Conservation (phyloP, 2,329 filamentous ascomycete species). For the Sporothrix curviconia region DNA sequence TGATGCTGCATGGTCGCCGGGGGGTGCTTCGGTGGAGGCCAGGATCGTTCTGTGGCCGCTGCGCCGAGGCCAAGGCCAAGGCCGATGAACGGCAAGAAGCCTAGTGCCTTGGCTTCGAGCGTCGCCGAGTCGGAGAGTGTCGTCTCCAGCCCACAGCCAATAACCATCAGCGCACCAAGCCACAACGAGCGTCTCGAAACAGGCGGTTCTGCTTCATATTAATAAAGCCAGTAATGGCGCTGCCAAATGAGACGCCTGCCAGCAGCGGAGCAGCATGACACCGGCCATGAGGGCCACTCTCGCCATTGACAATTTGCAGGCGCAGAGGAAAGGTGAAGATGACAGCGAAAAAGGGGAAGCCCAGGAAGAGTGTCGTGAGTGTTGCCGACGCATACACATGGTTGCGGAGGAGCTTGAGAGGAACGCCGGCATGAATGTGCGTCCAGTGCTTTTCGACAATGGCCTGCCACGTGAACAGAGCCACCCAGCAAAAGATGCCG, state of each 20-base stretch:
- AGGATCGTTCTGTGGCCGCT: conserved; percentile 42
- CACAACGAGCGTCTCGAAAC: conserved; percentile 36
- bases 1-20: conserved; percentile 37
- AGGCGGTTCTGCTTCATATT: conserved; percentile 37
- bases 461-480: conserved; percentile 36
- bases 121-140: conserved; percentile 30
- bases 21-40: conserved; percentile 35
- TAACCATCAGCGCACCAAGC: conserved; percentile 37
- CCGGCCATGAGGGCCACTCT: conserved; percentile 41
- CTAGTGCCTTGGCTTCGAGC: conserved; percentile 40
- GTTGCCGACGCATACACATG: conserved; percentile 37
- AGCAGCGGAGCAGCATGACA: conserved; percentile 48
- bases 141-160: conserved; percentile 43
- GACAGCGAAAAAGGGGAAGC: conserved; percentile 44
- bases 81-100: conserved; percentile 45
- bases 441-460: conserved; percentile 27
- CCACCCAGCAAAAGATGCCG: conserved; percentile 31
- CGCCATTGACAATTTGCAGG: conserved; percentile 42
- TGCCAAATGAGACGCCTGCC: conserved; percentile 41
- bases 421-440: conserved; percentile 34
- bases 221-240: conserved; percentile 34
- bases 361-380: conserved; percentile 41
- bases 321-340: conserved; percentile 45
- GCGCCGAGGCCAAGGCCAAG: conserved; percentile 46
- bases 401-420: conserved; percentile 42